Percentiles rank a stretch among this genome's conserved stretches.
Conservation (phyloP, 2,329 filamentous ascomycete genomes). For the Elsinoe batatas region DNA sequence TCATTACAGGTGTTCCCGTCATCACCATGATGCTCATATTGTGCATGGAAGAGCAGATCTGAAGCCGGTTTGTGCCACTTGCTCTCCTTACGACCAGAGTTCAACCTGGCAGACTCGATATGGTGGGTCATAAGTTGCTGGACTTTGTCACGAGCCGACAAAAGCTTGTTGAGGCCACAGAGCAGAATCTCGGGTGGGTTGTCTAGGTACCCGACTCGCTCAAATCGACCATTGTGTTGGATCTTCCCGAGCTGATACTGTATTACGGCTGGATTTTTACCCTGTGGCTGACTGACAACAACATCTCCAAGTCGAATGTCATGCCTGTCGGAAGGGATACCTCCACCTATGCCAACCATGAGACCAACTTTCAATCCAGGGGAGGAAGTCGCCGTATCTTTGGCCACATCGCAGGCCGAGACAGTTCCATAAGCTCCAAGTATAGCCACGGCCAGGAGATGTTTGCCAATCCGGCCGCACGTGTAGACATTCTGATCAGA, state of each 20-base stretch:
- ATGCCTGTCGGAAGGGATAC: slow-evolving; percentile 14
- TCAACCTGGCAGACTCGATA: not conserved
- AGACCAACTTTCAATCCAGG: slow-evolving; percentile 2
- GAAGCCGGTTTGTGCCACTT: too few species aligned
- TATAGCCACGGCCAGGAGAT: slow-evolving; percentile 17
- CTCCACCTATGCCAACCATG: slow-evolving; percentile 20
- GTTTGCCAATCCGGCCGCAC: slow-evolving; percentile 16
- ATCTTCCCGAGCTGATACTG: slow-evolving; percentile 21
- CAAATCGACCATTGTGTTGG: not conserved
- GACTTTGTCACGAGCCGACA: not conserved
- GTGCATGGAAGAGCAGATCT: too few species aligned
- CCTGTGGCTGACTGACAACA: slow-evolving; percentile 20
- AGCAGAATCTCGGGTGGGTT: not conserved
- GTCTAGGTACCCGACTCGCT: not conserved
- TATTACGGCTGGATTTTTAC: slow-evolving; percentile 18
- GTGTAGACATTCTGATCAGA: slow-evolving; percentile 19
- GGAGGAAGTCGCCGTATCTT: not conserved
- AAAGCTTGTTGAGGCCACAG: not conserved
- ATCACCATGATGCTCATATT: too few species aligned
- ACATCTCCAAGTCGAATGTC: slow-evolving; percentile 24
- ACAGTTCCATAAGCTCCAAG: not conserved
- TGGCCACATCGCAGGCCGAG: not conserved
- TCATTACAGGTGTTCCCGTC: too few species aligned
- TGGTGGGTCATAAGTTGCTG: not conserved
- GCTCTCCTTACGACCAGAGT: too few species aligned